These are phyloP conservation scores for Ailanthus altissimus DNA, from an alignment of 345 rosid species.

Conservation along the genomic window DNA sequence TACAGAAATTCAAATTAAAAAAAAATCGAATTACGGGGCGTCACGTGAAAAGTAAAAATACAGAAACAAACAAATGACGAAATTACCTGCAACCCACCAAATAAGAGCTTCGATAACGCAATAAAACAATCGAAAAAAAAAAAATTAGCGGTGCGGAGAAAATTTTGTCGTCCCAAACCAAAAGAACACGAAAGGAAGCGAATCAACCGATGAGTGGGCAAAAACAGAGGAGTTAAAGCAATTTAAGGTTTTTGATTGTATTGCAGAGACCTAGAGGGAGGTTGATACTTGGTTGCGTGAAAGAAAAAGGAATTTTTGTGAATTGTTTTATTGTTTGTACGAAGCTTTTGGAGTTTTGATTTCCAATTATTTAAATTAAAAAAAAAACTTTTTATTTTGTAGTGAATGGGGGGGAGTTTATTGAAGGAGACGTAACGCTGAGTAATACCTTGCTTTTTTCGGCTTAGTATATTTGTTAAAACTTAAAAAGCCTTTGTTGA, in stretches of 20 bases:
- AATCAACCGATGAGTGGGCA: not conserved
- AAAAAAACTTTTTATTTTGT: too few relatives aligned
- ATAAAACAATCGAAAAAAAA: not conserved
- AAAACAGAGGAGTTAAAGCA: not conserved
- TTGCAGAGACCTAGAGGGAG: not conserved
- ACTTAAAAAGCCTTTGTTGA: not conserved
- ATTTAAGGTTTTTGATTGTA: not conserved
- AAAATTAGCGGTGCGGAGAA: not conserved
- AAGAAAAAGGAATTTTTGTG: conserved; percentile 19
- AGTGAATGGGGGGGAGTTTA: conserved; percentile 3
- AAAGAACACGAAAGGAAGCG: not conserved
- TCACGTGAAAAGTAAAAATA: not conserved
- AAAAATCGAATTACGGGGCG: not conserved
- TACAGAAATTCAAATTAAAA: not conserved
- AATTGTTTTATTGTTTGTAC: conserved; percentile 13
- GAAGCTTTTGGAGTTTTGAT: not conserved
- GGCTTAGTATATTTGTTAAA: not conserved
- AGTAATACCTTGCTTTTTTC: conserved; percentile 17
- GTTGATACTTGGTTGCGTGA: conserved; percentile 24
- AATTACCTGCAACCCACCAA: conserved; percentile 20
- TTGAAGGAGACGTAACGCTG: conserved; percentile 22
- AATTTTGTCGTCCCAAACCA: not conserved
- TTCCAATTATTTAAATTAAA: too few relatives aligned
- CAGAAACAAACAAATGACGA: conserved; percentile 14
- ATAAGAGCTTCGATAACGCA: not conserved